phyloP scores from a whole-genome alignment of 2,329 filamentous ascomycete species.

The Macrophomina pseudophaseolina region DNA sequence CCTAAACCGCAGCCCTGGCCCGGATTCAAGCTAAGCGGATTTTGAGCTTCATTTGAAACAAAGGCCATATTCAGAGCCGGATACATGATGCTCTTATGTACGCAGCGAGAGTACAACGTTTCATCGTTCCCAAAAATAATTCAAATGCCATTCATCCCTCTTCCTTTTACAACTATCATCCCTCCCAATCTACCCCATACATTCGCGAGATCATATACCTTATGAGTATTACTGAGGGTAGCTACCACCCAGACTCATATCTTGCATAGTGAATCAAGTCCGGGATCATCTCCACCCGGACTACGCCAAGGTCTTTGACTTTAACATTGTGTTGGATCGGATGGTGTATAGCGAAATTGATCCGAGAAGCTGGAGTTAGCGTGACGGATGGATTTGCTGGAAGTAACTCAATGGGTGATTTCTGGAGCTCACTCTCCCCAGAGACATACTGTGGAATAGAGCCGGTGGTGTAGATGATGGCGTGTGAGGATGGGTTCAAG shows the following conservation, averaged over 20 bases:
- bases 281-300: slow-evolving; percentile 36
- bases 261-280: background rate
- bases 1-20: too few relatives aligned
- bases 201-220: too few relatives aligned
- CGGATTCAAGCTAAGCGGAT: too few relatives aligned
- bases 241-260: background rate
- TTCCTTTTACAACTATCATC: too few relatives aligned
- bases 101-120: too few relatives aligned
- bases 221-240: too few relatives aligned
- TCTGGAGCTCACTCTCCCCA: slow-evolving; percentile 42
- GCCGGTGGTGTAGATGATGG: slow-evolving; percentile 40
- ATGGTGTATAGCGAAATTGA: slow-evolving; percentile 51
- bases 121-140: too few relatives aligned
- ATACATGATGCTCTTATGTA: too few relatives aligned
- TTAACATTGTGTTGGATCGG: slow-evolving; percentile 52
- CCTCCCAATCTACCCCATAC: too few relatives aligned
- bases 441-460: background rate
- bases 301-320: slow-evolving; percentile 46
- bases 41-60: too few relatives aligned
- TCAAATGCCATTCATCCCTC: too few relatives aligned
- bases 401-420: slow-evolving; percentile 40
- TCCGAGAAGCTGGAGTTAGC: slow-evolving; percentile 43
- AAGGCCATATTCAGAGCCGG: too few relatives aligned
- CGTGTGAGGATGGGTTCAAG: slow-evolving; percentile 44
- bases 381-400: slow-evolving; percentile 30